These are phyloP conservation scores for Fusarium protoensiforme DNA, from an alignment of 2,329 filamentous ascomycete species.

Conservation along the genomic window DNA sequence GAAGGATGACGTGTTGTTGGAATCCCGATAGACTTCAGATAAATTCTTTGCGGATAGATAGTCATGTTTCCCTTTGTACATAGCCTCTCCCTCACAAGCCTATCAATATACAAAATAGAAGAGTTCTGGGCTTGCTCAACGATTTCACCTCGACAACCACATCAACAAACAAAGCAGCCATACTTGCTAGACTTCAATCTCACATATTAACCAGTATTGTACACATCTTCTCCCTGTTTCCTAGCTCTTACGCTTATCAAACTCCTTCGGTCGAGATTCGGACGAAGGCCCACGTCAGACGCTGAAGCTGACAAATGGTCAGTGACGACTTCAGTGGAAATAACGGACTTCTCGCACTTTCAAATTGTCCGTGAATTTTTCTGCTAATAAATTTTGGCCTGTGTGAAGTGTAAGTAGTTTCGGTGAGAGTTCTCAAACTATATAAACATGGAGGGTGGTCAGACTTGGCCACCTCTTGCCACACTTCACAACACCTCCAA, in stretches of 20 bases:
- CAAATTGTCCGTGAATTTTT: neutral
- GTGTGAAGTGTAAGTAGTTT: neutral
- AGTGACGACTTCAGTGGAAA: neutral
- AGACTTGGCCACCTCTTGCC: neutral
- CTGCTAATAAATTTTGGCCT: neutral
- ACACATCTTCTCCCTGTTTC: too few relatives aligned
- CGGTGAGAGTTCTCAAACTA: neutral
- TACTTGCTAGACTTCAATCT: neutral
- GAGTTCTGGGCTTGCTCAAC: neutral
- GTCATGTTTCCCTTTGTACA: neutral
- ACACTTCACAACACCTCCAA: neutral
- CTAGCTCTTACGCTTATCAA: neutral
- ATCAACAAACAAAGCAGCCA: neutral
- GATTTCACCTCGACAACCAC: neutral
- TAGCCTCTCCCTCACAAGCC: neutral
- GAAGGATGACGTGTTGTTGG: neutral
- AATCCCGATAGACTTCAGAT: neutral
- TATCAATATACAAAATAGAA: neutral
- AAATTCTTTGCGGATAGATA: neutral
- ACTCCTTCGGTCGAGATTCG: neutral
- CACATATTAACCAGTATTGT: neutral
- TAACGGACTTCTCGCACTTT: neutral
- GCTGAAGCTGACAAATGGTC: neutral
- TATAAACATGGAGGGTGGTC: neutral
- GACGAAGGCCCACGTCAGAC: neutral